Evolutionary conservation across 768 basidiomycete genomes (phyloP), one percentile per base, ranked within the genome.

Genomic region (Kwoniella newhampshirensis): DNA sequence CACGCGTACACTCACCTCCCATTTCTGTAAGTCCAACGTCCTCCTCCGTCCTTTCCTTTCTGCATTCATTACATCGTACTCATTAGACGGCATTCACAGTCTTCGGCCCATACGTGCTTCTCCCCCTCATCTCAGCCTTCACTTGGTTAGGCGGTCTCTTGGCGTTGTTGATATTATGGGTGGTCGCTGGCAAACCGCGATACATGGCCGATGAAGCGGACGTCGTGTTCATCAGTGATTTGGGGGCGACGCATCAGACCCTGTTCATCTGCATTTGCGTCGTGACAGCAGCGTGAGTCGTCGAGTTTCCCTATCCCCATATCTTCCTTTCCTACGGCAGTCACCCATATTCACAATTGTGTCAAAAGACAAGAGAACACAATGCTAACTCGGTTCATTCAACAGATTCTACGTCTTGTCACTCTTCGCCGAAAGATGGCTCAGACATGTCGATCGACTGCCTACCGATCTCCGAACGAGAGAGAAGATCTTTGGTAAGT

Each of bases 391-490:
- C 23, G 2, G 13, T 20, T 0, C 18, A n/a, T 64, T 47, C 53
- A 56, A 15, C 54, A 71, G 74, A 23, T 73, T 77, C 57, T 79
- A 77, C 72, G 68, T 75, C 52, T 36, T 71, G 4, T 57, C 71
- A 1, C 63, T 79, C 17, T 64, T 77, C 43, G 57, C 69, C 20
- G 79, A 78, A 57, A 63, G 78, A 26, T 79, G 75, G 76, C 66
- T 79, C 2, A 59, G 79, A 8, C 77, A 78, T 56, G 67, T 77
- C 26, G 78, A 79, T 41, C 72, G 79, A 6, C 60, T 79, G 2
- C 79, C 79, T 2, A 68, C 70, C 15, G 67, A 75, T 17, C 32
- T 78, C 0, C 52, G 69, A 17, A 59, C 46, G 41, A 45, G 70
- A 9, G 77, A 77, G 56, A 64, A 68, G 43, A 52, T 78, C 27